Evolutionary conservation across 208 protist species (phyloP).

Genomic region (Lotmaria passim): DNA sequence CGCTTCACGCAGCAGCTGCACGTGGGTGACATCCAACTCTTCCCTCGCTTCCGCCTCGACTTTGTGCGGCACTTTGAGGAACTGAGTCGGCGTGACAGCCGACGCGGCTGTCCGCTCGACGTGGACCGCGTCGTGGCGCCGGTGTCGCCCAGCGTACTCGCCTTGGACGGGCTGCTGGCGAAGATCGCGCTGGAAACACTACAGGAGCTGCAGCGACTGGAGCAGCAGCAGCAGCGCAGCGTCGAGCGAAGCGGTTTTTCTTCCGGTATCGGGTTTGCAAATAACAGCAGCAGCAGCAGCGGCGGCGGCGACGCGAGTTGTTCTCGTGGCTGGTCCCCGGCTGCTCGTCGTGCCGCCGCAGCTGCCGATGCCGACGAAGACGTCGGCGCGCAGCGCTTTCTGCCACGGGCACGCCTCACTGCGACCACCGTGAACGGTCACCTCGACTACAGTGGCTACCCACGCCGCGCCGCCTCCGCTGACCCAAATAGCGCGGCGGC

Average conservation of each 20-base stretch:
- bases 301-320: too few relatives aligned
- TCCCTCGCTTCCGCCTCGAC: slow-evolving; percentile 81
- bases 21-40: slow-evolving; percentile 80
- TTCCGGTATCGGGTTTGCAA: neutral
- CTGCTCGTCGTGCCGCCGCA: neutral
- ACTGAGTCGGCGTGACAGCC: slow-evolving; percentile 25
- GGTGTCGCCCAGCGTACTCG: slow-evolving; percentile 28
- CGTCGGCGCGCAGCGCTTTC: slow-evolving; percentile 23
- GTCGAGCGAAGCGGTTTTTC: neutral
- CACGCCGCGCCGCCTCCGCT: neutral
- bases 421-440: slow-evolving; percentile 25
- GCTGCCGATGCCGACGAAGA: slow-evolving; percentile 29
- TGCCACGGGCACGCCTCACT: slow-evolving; percentile 37
- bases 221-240: slow-evolving; percentile 33
- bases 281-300: neutral
- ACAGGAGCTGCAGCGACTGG: slow-evolving; percentile 61
- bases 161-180: slow-evolving; percentile 61
- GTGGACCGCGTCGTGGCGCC: slow-evolving; percentile 66
- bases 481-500: too few relatives aligned
- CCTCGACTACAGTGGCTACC: slow-evolving; percentile 28
- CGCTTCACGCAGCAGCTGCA: slow-evolving; percentile 70
- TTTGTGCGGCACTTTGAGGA: slow-evolving; percentile 80
- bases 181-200: slow-evolving; percentile 73
- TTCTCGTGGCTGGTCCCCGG: slow-evolving; percentile 2
- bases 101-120: slow-evolving; percentile 34